Evolutionary conservation across 1,139 yeast genomes (phyloP), one percentile per base, ranked within the genome.

Genomic region (Taphrina wiesneri): DNA sequence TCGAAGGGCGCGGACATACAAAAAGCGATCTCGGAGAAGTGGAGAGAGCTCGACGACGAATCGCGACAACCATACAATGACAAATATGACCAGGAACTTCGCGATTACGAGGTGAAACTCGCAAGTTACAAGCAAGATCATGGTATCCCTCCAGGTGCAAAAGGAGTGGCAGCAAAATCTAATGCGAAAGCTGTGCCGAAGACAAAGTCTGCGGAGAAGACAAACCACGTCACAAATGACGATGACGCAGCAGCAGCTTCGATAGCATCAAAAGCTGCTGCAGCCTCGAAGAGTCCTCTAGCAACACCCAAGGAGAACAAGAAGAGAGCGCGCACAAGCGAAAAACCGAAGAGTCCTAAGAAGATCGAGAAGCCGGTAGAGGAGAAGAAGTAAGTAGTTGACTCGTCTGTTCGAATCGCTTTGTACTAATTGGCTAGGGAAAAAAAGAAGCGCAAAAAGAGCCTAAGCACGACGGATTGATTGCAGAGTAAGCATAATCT

Each of bases 31-130:
- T 86, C 93, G 65, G 85, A 83, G 72, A 84, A 86, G 75, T 91
- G 97, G 97, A 84, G 85, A 72, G 82, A 80, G 57, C 79, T 90
- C 74, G 74, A 85, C 65, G 87, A 83, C 21, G 82, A 79, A 36
- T 93, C 88, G 74, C 88, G 87, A 76, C 83, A 82, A 68, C 83
- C 83, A 71, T 91, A 95, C 93, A 88, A 86, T 75, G 84, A 83
- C 71, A 84, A 86, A 69, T 90, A 90, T 76, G 84, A 82, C 70
- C 81, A 81, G 65, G 89, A 82, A 70, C 85, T 86, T 77, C 86
- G 83, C 71, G 83, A 81, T 69, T 90, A 89, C 75, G 78, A 85
- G 70, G 84, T 83, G 75, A 81, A 79, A 71, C 73, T 73, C 69
- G 76, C 69, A 13, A 49, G 46, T 17, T 60, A 60, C 45, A 60